Evolutionary conservation across 129 eudicot species (phyloP).

Genomic region (Erigeron canadensis): DNA sequence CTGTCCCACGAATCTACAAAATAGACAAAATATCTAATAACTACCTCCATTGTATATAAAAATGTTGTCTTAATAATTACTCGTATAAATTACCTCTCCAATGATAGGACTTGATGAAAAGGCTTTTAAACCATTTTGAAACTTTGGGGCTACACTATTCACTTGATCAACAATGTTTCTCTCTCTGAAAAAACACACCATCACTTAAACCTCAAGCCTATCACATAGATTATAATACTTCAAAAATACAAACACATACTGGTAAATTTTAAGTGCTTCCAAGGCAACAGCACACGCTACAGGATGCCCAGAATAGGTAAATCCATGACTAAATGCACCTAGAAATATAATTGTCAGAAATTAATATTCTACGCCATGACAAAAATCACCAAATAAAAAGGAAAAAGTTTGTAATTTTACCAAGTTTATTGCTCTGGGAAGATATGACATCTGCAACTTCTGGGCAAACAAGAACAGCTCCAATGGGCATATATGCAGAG

Average conservation of each 20-base stretch:
- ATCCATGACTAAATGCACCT: slow-evolving; percentile 88
- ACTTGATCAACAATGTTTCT: slow-evolving; percentile 58
- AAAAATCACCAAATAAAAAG: slow-evolving; percentile 6
- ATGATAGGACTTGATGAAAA: slow-evolving; percentile 55
- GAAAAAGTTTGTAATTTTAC: slow-evolving; percentile 34
- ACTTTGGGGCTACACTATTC: slow-evolving; percentile 45
- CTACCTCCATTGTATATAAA: background rate
- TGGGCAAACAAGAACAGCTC: slow-evolving; percentile 90
- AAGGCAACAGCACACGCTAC: slow-evolving; percentile 95
- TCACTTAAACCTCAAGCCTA: background rate
- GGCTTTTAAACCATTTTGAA: slow-evolving; percentile 59
- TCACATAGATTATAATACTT: background rate
- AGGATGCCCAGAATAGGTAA: slow-evolving; percentile 95
- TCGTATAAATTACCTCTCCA: slow-evolving; percentile 52
- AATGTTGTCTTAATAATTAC: background rate
- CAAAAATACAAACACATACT: slow-evolving; percentile 32
- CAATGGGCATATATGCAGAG: slow-evolving; percentile 92
- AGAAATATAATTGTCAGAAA: slow-evolving; percentile 4
- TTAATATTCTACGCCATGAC: slow-evolving; percentile 1
- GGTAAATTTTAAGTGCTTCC: slow-evolving; percentile 80
- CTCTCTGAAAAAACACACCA: slow-evolving; percentile 41
- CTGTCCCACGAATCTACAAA: slow-evolving; percentile 63
- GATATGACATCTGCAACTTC: slow-evolving; percentile 73
- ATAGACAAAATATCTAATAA: background rate
- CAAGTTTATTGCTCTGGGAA: slow-evolving; percentile 87